Evolutionary conservation across 2,329 filamentous ascomycete genomes (phyloP), one percentile per base, ranked within the genome.

Genomic region (Colletotrichum tropicicola): DNA sequence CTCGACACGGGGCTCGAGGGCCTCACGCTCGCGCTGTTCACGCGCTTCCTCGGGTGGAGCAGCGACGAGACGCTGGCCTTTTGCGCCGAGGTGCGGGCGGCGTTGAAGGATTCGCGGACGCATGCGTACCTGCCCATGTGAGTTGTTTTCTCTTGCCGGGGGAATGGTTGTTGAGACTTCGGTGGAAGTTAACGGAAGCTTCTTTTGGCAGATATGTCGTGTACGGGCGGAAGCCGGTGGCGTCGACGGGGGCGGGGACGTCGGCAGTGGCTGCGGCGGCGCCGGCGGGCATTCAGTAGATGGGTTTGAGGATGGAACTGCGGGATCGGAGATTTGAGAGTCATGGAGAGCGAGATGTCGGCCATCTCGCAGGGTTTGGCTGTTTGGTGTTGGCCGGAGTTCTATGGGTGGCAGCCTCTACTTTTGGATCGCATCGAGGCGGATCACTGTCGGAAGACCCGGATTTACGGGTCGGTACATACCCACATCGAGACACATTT

Each of bases 21-120:
- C 4, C 74, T 79, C 27, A 73, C 70, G 19, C 68, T 79, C 52
- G 78, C 75, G 6, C 65, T 78, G 15, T 75, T 79, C 52, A 80
- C 78, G 6, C 72, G 76, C 13, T 73, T 73, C 37, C 68, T 80
- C 21, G 74, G 73, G 6, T 79, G 78, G 78, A 71, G 52, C n/a
- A 54, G 68, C 10, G 74, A 76, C 19, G 72, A 78, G 58, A 71
- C 72, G 56, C 23, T 64, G 32, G 61, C 68, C 48, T 73, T 74
- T 15, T 68, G 70, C 45, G 67, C 68, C 1, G 35, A 63, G 6
- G 72, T 72, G 4, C 68, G 70, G 27, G 68, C 67, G 45, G 70
- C 73, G 19, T 52, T 74, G 37, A 66, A 59, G 51, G 68, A 71
- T 27, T 52, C 41, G n/a, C 69, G 52, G 9, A 68, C 71, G n/a